Conservation (phyloP, 148 eudicot species). For the Cornus suecica region DNA sequence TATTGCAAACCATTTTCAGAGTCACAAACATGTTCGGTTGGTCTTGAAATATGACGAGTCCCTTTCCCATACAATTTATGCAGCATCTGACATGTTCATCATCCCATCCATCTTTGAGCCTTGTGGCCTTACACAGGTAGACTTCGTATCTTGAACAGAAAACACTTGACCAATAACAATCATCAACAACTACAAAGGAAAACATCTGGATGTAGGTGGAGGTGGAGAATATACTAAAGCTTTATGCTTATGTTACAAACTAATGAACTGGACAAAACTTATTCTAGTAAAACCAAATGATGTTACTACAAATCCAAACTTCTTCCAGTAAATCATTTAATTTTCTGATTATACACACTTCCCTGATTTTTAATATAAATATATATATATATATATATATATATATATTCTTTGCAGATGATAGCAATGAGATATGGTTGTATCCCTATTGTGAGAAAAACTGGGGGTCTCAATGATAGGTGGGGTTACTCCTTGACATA, state of each 20-base stretch:
- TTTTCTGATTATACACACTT: slow-evolving; percentile 1
- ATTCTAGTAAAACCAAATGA: neutral
- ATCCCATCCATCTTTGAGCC: slow-evolving; percentile 98
- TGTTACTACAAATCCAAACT: neutral
- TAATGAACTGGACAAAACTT: neutral
- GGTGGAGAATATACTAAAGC: too few relatives aligned
- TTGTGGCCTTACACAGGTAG: slow-evolving; percentile 98
- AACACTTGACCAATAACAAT: neutral
- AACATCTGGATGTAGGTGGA: too few relatives aligned
- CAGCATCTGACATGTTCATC: slow-evolving; percentile 88
- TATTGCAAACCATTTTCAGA: slow-evolving; percentile 65
- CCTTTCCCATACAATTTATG: slow-evolving; percentile 81
- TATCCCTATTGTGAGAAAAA: slow-evolving; percentile 79
- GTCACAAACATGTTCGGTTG: slow-evolving; percentile 62
- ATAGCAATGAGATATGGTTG: slow-evolving; percentile 97
- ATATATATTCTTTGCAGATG: slow-evolving; percentile 54
- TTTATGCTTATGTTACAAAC: neutral
- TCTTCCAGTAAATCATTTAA: slow-evolving; percentile 4
- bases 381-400: neutral
- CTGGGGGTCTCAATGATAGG: slow-evolving; percentile 99
- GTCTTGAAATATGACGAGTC: slow-evolving; percentile 84
- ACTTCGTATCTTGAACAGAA: neutral
- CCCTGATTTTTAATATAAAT: neutral
- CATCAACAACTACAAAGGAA: neutral
- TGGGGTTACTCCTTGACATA: slow-evolving; percentile 11